Evolutionary conservation across 2,329 filamentous ascomycete species (phyloP).

Genomic region (Fonsecaea pedrosoi): DNA sequence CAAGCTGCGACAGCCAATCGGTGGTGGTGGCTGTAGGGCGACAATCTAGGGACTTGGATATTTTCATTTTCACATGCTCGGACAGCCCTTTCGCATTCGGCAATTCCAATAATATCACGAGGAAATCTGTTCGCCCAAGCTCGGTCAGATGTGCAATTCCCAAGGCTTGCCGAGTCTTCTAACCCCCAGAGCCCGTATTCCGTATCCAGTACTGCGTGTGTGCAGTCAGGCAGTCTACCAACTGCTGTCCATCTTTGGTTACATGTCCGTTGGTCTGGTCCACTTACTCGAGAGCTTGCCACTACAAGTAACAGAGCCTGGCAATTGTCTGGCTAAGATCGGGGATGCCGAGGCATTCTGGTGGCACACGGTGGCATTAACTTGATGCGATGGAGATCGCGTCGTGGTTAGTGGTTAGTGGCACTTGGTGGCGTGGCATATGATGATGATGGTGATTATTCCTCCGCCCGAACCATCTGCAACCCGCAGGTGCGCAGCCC

Average conservation of each 20-base stretch:
- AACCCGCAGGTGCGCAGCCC: background rate
- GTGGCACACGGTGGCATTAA: background rate
- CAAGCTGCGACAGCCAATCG: constrained; percentile 16
- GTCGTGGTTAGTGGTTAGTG: too few species aligned
- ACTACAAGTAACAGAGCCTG: background rate
- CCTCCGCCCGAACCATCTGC: background rate
- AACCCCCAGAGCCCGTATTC: background rate
- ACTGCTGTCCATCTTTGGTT: constrained; percentile 6
- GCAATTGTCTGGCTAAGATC: constrained; percentile 15
- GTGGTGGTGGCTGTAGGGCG: background rate
- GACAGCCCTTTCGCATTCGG: background rate
- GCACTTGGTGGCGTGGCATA: background rate
- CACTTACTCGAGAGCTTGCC: background rate
- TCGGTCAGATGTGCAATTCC: background rate
- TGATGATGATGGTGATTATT: background rate
- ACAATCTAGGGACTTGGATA: background rate
- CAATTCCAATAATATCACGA: background rate
- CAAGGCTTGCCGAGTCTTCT: constrained; percentile 1
- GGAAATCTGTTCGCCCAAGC: background rate
- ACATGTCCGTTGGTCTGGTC: background rate
- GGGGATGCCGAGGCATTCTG: constrained; percentile 14
- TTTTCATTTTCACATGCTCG: constrained; percentile 32
- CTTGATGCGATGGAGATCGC: too few species aligned
- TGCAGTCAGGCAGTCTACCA: background rate
- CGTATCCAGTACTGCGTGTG: background rate